These are phyloP conservation scores for Colletotrichum sp. DNA, from an alignment of 2,329 filamentous ascomycete species.

Conservation along the genomic window DNA sequence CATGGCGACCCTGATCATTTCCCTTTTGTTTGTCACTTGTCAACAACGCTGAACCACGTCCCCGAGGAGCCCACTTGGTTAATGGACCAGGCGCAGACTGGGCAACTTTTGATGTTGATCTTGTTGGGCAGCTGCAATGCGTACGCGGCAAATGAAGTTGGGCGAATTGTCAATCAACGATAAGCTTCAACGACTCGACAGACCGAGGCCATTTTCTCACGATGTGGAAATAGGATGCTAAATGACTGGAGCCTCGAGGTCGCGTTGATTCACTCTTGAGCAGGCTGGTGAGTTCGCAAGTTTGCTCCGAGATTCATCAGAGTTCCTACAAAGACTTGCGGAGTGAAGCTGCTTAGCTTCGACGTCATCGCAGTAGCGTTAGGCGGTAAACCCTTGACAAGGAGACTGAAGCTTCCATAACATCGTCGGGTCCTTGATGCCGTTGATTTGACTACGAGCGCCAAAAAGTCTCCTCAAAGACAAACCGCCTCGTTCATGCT, in stretches of 20 bases:
- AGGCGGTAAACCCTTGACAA: not conserved
- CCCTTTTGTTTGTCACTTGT: not conserved
- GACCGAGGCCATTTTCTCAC: not conserved
- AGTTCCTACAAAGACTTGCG: not conserved
- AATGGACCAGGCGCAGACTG: not conserved
- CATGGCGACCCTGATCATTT: constrained; percentile 12
- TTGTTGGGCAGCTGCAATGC: not conserved
- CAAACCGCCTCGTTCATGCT: not conserved
- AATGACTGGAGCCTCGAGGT: not conserved
- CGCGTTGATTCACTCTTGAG: not conserved
- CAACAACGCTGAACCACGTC: not conserved
- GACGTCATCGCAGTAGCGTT: not conserved
- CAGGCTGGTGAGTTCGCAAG: not conserved
- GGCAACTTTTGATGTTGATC: not conserved
- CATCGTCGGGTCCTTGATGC: not conserved
- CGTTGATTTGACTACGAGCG: not conserved
- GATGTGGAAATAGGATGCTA: not conserved
- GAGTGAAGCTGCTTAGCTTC: not conserved
- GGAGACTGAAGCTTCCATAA: not conserved
- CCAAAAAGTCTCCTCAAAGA: not conserved
- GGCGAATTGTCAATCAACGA: not conserved
- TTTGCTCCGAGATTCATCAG: not conserved
- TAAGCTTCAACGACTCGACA: not conserved
- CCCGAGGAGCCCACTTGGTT: not conserved
- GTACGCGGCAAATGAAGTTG: not conserved